These are phyloP conservation scores for Calonectria ilicicola DNA, from an alignment of 2,329 filamentous ascomycete species.

Conservation along the genomic window DNA sequence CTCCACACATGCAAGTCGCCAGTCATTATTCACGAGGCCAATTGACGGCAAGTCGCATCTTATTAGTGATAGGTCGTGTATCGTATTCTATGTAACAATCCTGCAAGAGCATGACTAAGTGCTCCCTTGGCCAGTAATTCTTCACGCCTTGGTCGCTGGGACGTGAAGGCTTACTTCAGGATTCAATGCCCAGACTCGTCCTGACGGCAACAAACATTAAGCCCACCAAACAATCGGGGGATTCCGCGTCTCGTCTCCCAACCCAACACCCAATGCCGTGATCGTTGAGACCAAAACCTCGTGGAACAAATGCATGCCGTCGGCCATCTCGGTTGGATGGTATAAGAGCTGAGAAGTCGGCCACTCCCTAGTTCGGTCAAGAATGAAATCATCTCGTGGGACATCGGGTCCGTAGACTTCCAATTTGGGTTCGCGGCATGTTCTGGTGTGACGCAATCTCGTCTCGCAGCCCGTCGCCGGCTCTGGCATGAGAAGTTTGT, in stretches of 20 bases:
- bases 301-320: background rate
- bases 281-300: background rate
- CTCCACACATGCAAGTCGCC: background rate
- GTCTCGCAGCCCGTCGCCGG: background rate
- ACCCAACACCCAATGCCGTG: background rate
- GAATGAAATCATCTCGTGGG: conserved; percentile 1
- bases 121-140: background rate
- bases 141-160: background rate
- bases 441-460: conserved; percentile 17
- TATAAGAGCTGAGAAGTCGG: background rate
- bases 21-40: background rate
- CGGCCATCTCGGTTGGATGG: background rate
- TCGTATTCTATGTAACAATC: background rate
- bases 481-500: background rate
- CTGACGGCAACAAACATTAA: background rate
- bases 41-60: background rate
- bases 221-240: background rate
- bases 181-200: background rate
- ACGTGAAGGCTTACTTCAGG: background rate
- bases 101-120: background rate
- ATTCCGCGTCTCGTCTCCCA: background rate
- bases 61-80: conserved; percentile 1
- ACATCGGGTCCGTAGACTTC: conserved; percentile 18
- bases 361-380: background rate
- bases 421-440: conserved; percentile 8